Base-by-base conservation (phyloP, 345 rosid genomes). In the Arabis hirsuta region DNA sequence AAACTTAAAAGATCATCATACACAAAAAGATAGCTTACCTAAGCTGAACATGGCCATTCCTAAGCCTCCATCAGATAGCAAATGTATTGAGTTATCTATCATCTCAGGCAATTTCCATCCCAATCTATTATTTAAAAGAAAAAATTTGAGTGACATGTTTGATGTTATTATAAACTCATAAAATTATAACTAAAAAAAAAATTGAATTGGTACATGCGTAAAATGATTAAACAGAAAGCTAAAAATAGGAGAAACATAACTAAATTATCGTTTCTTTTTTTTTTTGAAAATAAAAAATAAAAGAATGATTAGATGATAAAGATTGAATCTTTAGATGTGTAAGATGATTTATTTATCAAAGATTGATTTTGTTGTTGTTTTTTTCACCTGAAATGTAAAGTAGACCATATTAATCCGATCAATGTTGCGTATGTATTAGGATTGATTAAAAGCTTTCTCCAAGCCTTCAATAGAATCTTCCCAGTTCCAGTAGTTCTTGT, bases 11-110 rank as follows among this genome's bases (percentile, higher is more conserved):
- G 2, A 22, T 22, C 24, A 4, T 32, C 7, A 32, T 32, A 32
- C 36, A 6, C 36, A 5, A 32, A 32, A 34, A 34, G 38, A 13
- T 11, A 20, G 36, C 31, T 12, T 87, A 89, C 98, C 95, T 82
- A 94, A 66, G 87, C 98, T 94, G 87, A 87, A 89, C 96, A 89
- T 91, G 48, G 98, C 90, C 97, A 94, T 94, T 12, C 96, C 98
- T 65, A 91, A 91, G 58, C 98, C 97, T 77, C 98, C 97, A 64
- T 61, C 79, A 34, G 97, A 83, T 55, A 91, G 13, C 79, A 94
- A 79, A 24, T n/a, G 32, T 65, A 91, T 87, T 5, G 96, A 94
- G 72, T 88, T 81, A 41, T 81, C 81, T 11, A 91, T 58, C 71
- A 94, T 80, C 50, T 46, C 84, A 9, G 96, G 98, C 79, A 94